Percentiles rank a stretch among this genome's conserved stretches.
Evolutionary conservation across 305 asterid species (phyloP).

Genomic region (Fraxinus albicans): DNA sequence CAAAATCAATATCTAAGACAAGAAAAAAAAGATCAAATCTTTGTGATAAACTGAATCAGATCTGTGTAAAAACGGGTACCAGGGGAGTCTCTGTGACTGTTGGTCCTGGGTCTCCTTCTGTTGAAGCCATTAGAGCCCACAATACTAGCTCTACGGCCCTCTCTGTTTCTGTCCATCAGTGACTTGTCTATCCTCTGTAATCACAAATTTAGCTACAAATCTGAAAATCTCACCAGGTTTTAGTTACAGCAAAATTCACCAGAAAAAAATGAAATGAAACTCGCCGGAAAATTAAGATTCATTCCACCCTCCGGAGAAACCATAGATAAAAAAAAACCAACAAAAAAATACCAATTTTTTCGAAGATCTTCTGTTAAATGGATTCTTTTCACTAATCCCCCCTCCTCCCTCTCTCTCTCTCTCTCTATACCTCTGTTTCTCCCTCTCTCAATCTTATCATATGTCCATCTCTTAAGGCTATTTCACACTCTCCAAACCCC

Average conservation of each 20-base stretch:
- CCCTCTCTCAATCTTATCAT: constrained; percentile 39
- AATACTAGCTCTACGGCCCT: constrained; percentile 81
- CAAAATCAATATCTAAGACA: background rate
- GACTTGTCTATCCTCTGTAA: constrained; percentile 10
- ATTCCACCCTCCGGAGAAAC: constrained; percentile 29
- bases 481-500: constrained; percentile 50
- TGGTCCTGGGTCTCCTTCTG: constrained; percentile 74
- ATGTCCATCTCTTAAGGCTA: constrained; percentile 32
- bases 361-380: constrained; percentile 28
- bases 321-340: background rate
- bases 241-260: constrained; percentile 33
- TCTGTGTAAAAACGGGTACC: constrained; percentile 42
- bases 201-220: constrained; percentile 31
- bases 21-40: constrained; percentile 19
- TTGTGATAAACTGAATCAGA: constrained; percentile 18
- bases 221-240: constrained; percentile 28
- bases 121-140: constrained; percentile 85
- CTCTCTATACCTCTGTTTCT: constrained; percentile 25
- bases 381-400: constrained; percentile 30
- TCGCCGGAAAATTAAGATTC: constrained; percentile 44
- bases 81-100: constrained; percentile 85
- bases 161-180: constrained; percentile 91
- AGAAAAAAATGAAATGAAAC: background rate
- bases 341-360: constrained; percentile 25
- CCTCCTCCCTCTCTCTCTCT: constrained; percentile 28